A percentile compares a stretch with the other conserved stretches of the same genome.
Evolutionary conservation across 2,329 filamentous ascomycete genomes (phyloP).

Genomic region (Penicillium sclerotiorum): DNA sequence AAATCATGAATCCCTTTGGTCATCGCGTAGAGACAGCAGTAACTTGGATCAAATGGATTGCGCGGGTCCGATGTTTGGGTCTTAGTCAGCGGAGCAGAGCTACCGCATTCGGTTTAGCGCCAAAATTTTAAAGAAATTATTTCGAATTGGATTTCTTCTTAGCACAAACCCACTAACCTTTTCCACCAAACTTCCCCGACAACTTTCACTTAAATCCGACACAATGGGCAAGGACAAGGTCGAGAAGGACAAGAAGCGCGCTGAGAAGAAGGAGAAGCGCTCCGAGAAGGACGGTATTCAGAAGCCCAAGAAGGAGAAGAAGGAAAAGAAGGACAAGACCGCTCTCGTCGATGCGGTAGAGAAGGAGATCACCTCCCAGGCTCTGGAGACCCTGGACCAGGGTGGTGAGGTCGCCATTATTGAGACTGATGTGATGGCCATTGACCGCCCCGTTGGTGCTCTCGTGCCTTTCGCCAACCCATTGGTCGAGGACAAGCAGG

Average conservation of each 20-base stretch:
- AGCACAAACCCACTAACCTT: constrained; percentile 26
- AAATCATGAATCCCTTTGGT: neutral
- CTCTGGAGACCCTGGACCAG: constrained; percentile 38
- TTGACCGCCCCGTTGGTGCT: constrained; percentile 46
- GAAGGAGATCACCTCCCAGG: constrained; percentile 42
- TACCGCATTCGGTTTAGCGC: constrained; percentile 35
- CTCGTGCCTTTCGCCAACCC: constrained; percentile 55
- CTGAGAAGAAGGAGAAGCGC: constrained; percentile 48
- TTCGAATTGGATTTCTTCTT: constrained; percentile 29
- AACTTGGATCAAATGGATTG: neutral
- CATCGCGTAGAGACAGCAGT: neutral
- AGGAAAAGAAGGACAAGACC: constrained; percentile 47
- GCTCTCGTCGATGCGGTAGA: constrained; percentile 42
- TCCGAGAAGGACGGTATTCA: constrained; percentile 49
- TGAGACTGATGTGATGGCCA: constrained; percentile 31
- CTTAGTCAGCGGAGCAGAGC: constrained; percentile 22
- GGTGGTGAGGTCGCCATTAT: constrained; percentile 25
- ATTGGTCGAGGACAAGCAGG: constrained; percentile 53
- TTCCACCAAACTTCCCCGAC: constrained; percentile 20
- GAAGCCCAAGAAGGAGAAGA: constrained; percentile 52
- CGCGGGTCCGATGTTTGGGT: constrained; percentile 16
- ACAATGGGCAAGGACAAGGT: constrained; percentile 51
- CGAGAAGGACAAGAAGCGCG: constrained; percentile 50
- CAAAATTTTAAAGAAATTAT: constrained; percentile 40
- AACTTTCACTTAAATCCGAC: constrained; percentile 22